Base-by-base conservation (phyloP, 78 protist genomes). In the Tieghemostelium lacteum region DNA sequence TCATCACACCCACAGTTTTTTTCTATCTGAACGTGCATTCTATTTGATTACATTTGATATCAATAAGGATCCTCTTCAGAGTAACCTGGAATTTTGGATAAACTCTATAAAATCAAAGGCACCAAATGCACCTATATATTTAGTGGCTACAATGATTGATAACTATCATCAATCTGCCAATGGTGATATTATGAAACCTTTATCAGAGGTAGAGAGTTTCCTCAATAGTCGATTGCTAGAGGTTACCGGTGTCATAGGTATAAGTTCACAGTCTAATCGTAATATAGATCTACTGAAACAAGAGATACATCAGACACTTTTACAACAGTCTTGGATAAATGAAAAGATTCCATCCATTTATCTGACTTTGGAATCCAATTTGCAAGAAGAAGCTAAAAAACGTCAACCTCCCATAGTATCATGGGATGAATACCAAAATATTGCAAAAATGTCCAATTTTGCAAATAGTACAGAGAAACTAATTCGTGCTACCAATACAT, bases 101-200 rank as follows among this genome's bases (percentile, higher is more conserved):
- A 77, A 70, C 17, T 65, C 75, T 10, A 42, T 92, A 20, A 55
- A 65, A 72, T 26, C 49, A 8, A 65, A 72, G 20, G 78, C 92
- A 42, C 95, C 86, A 19, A 40, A 34, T 29, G 95, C 78, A 2
- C 91, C 91, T 6, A 86, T 92, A 57, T 73, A 85, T 34, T 73
- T 92, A 6, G 95, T 92, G 2, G 95, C 91, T 5, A 92, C 95
- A 4, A 89, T 83, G 16, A 37, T 71, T 1, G 95, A 92, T 36
- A 61, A 62, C 12, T 63, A 49, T 55, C 64, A 50, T 22, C 88
- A 66, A 26, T 55, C 26, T 29, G 64, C 63, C 0, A 26, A 49
- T 17, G 69, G 60, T 16, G 88, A 78, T 55, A 83, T 83, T 14
- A 67, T 83, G 77, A 50, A 19, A 20, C 77, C 91, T 40, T 64